Base-by-base conservation (phyloP, 306 rosid species). In the Hylodesmum podocarpum region DNA sequence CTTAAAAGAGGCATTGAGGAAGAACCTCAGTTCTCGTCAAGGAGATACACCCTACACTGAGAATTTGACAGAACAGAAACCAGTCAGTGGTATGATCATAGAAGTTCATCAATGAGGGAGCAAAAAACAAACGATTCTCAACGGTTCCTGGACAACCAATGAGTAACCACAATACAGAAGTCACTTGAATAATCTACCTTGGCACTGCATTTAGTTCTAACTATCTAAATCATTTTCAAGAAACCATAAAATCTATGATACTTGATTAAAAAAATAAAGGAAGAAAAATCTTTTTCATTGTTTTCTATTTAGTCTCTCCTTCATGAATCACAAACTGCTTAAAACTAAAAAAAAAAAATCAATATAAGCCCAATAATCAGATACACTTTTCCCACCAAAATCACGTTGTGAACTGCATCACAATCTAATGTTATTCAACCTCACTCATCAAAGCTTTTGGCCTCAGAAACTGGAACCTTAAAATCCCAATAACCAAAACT, bases 1-100 rank as follows among this genome's bases (percentile, higher is more conserved):
- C 84, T 95, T 64, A 92, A 62, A 47, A 95, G 85, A 66, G 99
- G 99, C 97, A 95, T 95, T 63, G 74, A 22, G 66, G 25, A 55
- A 40, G 64, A 55, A 58, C 37, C 64, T 61, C 81, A 73, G 65
- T 27, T 78, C 84, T 77, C 63, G 66, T 76, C 50, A 78, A 49
- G 59, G 79, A 69, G 57, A 62, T 53, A 34, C 65, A 76, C 76
- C 84, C 76, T 67, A 78, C 76, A 74, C 50, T 28, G 37, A 75
- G 71, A 86, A 31, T 58, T 76, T 72, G 69, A 47, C 34, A 71
- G 66, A 53, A 53, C 65, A 64, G 28, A 75, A 89, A 22, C 24
- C 61, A 36, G 14, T 61, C n/a, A 65, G 67, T 11, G 9, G 28
- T 28, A 67, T 15, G 29, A 63, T 13, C 54, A 22, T 4, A 58